Conservation (phyloP, 2,329 filamentous ascomycete genomes). For the Meredithiella fracta region DNA sequence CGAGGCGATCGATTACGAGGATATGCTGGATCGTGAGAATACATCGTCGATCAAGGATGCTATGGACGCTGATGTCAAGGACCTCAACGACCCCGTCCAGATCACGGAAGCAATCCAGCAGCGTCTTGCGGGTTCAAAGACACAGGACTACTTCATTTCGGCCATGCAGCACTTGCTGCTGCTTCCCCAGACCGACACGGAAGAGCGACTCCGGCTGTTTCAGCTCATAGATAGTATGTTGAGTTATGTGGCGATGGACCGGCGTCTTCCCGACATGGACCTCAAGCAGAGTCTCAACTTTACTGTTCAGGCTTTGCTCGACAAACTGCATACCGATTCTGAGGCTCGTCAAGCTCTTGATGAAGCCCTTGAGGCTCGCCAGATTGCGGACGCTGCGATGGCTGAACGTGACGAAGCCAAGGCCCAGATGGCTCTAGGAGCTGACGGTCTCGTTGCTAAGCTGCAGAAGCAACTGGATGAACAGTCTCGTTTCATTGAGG, state of each 20-base stretch:
- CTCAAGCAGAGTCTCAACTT: constrained; percentile 96
- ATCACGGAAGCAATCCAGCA: constrained; percentile 87
- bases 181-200: constrained; percentile 77
- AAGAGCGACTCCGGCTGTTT: constrained; percentile 88
- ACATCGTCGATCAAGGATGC: constrained; percentile 71
- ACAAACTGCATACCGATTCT: constrained; percentile 91
- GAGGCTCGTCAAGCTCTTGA: constrained; percentile 85
- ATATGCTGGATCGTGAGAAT: constrained; percentile 80
- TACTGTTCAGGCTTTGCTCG: constrained; percentile 84
- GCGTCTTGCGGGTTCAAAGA: constrained; percentile 65
- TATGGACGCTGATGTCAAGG: constrained; percentile 70
- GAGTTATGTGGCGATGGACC: constrained; percentile 96
- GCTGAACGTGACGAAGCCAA: constrained; percentile 93
- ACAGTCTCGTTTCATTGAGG: constrained; percentile 76
- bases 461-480: constrained; percentile 89
- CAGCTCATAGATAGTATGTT: constrained; percentile 98
- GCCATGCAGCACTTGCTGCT: constrained; percentile 88
- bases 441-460: constrained; percentile 83
- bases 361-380: constrained; percentile 75
- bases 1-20: constrained; percentile 95
- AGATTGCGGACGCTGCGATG: constrained; percentile 89
- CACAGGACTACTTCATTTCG: constrained; percentile 90
- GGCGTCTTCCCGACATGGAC: constrained; percentile 88
- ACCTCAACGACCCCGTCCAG: constrained; percentile 81
- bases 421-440: constrained; percentile 73